A percentile compares a stretch with the other conserved stretches of the same genome.
Evolutionary conservation across 345 rosid genomes (phyloP).

Genomic region (Ceriops zippeliana): DNA sequence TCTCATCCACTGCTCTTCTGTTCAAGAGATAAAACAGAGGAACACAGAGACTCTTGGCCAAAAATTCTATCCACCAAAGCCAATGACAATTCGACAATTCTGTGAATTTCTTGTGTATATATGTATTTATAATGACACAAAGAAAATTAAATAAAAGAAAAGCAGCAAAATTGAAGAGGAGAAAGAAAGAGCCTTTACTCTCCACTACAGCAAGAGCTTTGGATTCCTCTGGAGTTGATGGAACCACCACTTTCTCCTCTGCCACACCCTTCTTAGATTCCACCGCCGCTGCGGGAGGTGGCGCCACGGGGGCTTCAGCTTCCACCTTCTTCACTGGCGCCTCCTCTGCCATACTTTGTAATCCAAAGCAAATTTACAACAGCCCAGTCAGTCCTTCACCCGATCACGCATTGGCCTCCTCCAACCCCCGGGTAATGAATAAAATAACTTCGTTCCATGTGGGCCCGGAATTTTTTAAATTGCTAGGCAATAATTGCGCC

Average conservation of each 20-base stretch:
- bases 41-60: background rate
- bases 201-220: conserved; percentile 57
- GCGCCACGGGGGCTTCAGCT: conserved; percentile 30
- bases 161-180: background rate
- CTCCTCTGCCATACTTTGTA: conserved; percentile 53
- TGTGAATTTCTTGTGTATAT: background rate
- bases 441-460: too few species aligned
- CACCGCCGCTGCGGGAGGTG: conserved; percentile 7
- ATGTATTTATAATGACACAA: background rate
- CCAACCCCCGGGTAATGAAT: too few species aligned
- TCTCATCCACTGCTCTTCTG: background rate
- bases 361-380: too few species aligned
- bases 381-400: background rate
- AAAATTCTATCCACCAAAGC: background rate
- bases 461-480: too few species aligned
- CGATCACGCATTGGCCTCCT: background rate
- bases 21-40: background rate
- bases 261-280: conserved; percentile 26
- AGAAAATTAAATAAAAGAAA: background rate
- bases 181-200: conserved; percentile 39
- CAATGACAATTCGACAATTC: background rate
- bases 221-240: conserved; percentile 23
- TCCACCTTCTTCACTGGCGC: conserved; percentile 36
- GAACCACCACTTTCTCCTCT: conserved; percentile 33
- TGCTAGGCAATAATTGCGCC: too few species aligned